Evolutionary conservation across 1,284 basidiomycete species (phyloP), one percentile per base, ranked within the genome.

Genomic region (Neolentinus lepideus): DNA sequence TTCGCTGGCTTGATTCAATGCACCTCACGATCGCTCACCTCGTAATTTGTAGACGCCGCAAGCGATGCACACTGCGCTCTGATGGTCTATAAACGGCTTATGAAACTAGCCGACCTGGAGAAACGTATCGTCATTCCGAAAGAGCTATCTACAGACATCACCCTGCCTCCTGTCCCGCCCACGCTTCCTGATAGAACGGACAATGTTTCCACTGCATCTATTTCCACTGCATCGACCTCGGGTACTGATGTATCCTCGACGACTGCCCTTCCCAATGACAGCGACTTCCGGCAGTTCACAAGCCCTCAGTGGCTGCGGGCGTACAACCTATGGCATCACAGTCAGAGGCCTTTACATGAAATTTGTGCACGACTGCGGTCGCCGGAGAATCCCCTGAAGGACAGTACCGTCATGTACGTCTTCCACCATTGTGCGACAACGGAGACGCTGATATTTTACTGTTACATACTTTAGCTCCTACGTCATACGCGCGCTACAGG

Each of bases 21-120:
- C 27, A 24, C n/a, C n/a, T 22, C 21, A 2, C 16, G 10, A 53
- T 10, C n/a, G 16, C 52, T 38, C 29, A 9, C 31, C 12, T 36
- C 33, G 22, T 26, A 16, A 38, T 51, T 48, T 36, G n/a, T 36
- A 84, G 82, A 84, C 59, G 81, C 83, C 0, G 81, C 83, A 0
- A 84, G 84, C 58, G 83, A 85, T 60, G 81, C 75, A 48, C 76
- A 85, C 61, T 77, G 75, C 52, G 74, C 74, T 0, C 60, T 84
- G 19, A 70, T 75, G 63, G 75, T 82, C 19, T 79, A 80, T 60
- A 67, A 72, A 12, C 66, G 62, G 38, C 61, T 85, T 16, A 56
- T 72, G 9, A 64, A 64, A 1, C 67, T 79, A 2, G 76, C 79
- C 0, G 56, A 59, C 9, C 57, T 63, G 8, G 57, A 63, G 3